These are phyloP conservation scores for Leccinum subgranulosum DNA, from an alignment of 768 basidiomycete species.

Conservation along the genomic window DNA sequence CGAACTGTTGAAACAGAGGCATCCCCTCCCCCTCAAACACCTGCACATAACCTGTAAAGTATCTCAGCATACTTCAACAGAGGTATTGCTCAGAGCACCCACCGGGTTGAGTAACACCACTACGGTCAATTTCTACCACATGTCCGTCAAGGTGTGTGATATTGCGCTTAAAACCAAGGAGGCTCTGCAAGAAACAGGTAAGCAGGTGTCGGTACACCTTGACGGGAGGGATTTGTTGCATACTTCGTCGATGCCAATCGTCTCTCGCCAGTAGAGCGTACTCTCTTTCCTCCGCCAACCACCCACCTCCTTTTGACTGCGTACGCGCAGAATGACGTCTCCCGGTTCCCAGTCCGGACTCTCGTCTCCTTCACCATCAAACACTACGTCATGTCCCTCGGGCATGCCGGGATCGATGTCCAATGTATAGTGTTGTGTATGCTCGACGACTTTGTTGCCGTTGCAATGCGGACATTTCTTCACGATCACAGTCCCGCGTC, in stretches of 20 bases:
- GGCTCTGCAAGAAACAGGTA: slow-evolving; percentile 52
- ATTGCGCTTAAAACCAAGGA: slow-evolving; percentile 94
- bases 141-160: slow-evolving; percentile 92
- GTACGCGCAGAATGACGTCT: slow-evolving; percentile 83
- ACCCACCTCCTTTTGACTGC: slow-evolving; percentile 73
- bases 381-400: slow-evolving; percentile 89
- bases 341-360: slow-evolving; percentile 95
- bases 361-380: slow-evolving; percentile 97
- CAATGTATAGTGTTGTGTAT: slow-evolving; percentile 77
- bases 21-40: slow-evolving; percentile 87
- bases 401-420: slow-evolving; percentile 87
- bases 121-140: slow-evolving; percentile 61
- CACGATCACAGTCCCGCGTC: slow-evolving; percentile 77
- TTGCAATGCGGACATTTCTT: slow-evolving; percentile 78
- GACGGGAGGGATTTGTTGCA: background rate
- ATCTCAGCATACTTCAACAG: background rate
- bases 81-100: slow-evolving; percentile 9
- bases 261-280: slow-evolving; percentile 89
- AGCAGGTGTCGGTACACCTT: background rate
- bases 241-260: slow-evolving; percentile 87
- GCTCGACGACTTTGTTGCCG: slow-evolving; percentile 79
- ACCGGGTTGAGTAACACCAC: slow-evolving; percentile 92
- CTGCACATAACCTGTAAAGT: slow-evolving; percentile 73
- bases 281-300: slow-evolving; percentile 88
- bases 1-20: slow-evolving; percentile 59